These are phyloP conservation scores for Martensiomyces pterosporus DNA, from an alignment of 192 early-diverging fungal genomes.

Conservation along the genomic window DNA sequence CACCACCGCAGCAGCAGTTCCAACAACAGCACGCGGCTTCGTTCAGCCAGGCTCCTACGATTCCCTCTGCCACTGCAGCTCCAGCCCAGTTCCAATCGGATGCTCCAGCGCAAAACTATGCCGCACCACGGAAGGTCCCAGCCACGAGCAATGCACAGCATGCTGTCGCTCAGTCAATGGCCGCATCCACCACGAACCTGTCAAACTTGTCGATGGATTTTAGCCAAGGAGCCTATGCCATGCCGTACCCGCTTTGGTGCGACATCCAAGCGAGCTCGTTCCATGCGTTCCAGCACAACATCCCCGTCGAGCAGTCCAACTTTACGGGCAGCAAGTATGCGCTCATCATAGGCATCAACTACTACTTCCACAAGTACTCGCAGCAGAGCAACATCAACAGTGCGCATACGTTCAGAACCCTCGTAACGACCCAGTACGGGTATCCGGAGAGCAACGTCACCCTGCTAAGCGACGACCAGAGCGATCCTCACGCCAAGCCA, in stretches of 20 bases:
- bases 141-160: too few species aligned
- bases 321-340: constrained; percentile 45
- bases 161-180: too few species aligned
- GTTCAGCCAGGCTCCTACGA: too few species aligned
- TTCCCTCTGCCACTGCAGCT: too few species aligned
- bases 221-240: constrained; percentile 6
- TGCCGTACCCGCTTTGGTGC: constrained; percentile 21
- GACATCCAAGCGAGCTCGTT: constrained; percentile 26
- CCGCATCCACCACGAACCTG: too few species aligned
- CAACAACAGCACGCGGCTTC: too few species aligned
- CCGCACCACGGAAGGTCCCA: too few species aligned
- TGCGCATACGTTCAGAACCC: constrained; percentile 54
- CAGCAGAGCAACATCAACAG: constrained; percentile 55
- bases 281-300: constrained; percentile 33
- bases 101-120: too few species aligned
- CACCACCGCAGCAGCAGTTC: too few species aligned
- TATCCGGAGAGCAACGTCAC: constrained; percentile 58
- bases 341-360: constrained; percentile 57
- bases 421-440: constrained; percentile 54
- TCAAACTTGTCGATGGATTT: too few species aligned
- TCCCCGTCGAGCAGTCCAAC: constrained; percentile 29
- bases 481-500: constrained; percentile 31
- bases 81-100: too few species aligned
- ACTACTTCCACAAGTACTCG: constrained; percentile 48
- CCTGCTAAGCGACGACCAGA: constrained; percentile 67